phyloP scores from a whole-genome alignment of 140 eudicot genomes.

The Bidens hawaiensis region DNA sequence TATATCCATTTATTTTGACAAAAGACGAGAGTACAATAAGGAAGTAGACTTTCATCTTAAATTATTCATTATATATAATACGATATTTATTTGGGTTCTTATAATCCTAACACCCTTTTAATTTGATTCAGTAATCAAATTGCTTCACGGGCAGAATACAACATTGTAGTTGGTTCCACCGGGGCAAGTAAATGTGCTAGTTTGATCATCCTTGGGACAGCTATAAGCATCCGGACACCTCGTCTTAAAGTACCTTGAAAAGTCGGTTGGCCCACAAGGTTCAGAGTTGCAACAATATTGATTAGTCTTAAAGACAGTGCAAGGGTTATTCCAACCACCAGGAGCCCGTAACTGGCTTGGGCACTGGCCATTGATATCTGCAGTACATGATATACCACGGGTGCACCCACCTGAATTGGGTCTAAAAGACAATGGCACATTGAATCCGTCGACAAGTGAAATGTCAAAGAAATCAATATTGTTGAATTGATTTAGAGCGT shows the following conservation, averaged over 20 bases:
- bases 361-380: constrained; percentile 38
- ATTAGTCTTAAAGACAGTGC: constrained; percentile 28
- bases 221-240: too few relatives aligned
- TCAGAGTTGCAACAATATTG: constrained; percentile 36
- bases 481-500: too few relatives aligned
- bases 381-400: too few relatives aligned
- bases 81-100: neutral
- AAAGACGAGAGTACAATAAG: too few relatives aligned
- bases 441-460: constrained; percentile 50
- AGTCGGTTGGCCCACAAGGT: constrained; percentile 27
- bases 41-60: too few relatives aligned
- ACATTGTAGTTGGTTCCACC: too few relatives aligned
- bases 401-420: too few relatives aligned
- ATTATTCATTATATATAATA: too few relatives aligned
- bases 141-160: constrained; percentile 38
- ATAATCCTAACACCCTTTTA: neutral
- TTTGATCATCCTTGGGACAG: too few relatives aligned
- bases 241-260: constrained; percentile 36
- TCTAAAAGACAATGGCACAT: constrained; percentile 38
- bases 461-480: too few relatives aligned
- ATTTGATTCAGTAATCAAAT: neutral
- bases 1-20: too few relatives aligned
- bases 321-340: constrained; percentile 49
- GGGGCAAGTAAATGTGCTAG: too few relatives aligned
- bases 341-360: constrained; percentile 25